These are phyloP conservation scores for Podaxis sp. DNA, from an alignment of 768 basidiomycete species.

Conservation along the genomic window DNA sequence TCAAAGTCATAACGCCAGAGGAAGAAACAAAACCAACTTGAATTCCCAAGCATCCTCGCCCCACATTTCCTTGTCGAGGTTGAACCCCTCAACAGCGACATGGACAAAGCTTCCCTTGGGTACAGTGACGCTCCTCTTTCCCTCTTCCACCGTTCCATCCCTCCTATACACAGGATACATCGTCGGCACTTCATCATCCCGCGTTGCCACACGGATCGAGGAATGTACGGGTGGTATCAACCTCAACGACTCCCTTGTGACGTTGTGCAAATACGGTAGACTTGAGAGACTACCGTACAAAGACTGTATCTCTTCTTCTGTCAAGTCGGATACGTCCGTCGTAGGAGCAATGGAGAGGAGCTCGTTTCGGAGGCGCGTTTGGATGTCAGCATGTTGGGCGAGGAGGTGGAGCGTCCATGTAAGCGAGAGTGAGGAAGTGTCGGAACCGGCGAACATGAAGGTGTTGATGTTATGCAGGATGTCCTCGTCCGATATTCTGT, in stretches of 20 bases:
- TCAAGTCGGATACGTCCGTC: constrained; percentile 38
- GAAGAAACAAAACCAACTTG: constrained; percentile 40
- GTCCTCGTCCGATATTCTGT: constrained; percentile 83
- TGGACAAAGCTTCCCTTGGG: constrained; percentile 73
- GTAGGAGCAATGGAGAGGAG: constrained; percentile 43
- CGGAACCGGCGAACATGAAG: constrained; percentile 88
- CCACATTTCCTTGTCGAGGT: constrained; percentile 75
- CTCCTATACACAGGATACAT: constrained; percentile 52
- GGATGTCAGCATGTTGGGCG: constrained; percentile 60
- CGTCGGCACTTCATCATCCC: constrained; percentile 75
- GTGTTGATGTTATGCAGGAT: constrained; percentile 84
- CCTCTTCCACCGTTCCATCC: constrained; percentile 41
- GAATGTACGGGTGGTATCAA: constrained; percentile 79
- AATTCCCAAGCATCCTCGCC: constrained; percentile 81
- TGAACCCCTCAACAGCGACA: constrained; percentile 76
- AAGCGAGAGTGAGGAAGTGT: constrained; percentile 77
- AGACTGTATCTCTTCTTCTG: constrained; percentile 62
- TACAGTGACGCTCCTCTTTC: constrained; percentile 41
- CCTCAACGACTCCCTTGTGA: constrained; percentile 72
- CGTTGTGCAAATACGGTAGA: constrained; percentile 72
- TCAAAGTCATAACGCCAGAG: not conserved
- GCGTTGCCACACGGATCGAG: constrained; percentile 71
- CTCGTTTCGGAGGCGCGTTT: constrained; percentile 70
- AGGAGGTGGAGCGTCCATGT: constrained; percentile 84
- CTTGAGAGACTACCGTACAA: constrained; percentile 50